Evolutionary conservation across 75 land plant genomes (phyloP), one percentile per base, ranked within the genome.

Genomic region (Selaginella moellendorffii): DNA sequence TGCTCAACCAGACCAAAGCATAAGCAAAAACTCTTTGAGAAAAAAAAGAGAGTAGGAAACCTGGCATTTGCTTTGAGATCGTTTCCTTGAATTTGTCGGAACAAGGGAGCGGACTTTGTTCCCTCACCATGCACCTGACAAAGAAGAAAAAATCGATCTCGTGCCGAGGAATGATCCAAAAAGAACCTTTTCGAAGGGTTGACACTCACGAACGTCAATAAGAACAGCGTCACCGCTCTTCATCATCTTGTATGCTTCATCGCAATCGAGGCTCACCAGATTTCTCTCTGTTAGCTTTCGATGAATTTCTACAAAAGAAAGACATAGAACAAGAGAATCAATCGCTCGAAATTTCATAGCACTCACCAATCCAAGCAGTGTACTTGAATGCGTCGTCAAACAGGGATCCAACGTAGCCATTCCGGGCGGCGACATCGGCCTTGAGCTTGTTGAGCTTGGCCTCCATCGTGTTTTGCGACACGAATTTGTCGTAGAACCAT

Each of bases 361-460:
- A 14, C 24, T 18, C 19, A 70, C 72, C 72, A 28, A 76, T 56
- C 78, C 78, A 76, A 12, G 78, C 69, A 10, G 78, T 72, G 75
- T 76, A 76, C 66, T 72, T 76, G 75, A 76, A 76, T 1, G 78
- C 60, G 31, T 76, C 78, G 30, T 76, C 12, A 27, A 76, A 76
- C 70, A 63, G 71, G 19, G 78, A 76, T 24, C 78, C 78, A 18
- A 76, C 73, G 60, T 8, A 75, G 30, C 77, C 77, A 51, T 65
- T 58, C 2, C 69, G 27, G 17, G 74, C 64, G 19, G 74, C 72
- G 0, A 76, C 65, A 30, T 76, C 78, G 20, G 52, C 54, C 61
- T 76, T 67, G 69, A 76, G 71, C 53, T 76, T 72, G 54, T 46
- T 59, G 26, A 76, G 28, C 66, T 76, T 76, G 29, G 78, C 78